phyloP scores from a whole-genome alignment of 495 filamentous ascomycete species.

The Aspergillus baeticus region DNA sequence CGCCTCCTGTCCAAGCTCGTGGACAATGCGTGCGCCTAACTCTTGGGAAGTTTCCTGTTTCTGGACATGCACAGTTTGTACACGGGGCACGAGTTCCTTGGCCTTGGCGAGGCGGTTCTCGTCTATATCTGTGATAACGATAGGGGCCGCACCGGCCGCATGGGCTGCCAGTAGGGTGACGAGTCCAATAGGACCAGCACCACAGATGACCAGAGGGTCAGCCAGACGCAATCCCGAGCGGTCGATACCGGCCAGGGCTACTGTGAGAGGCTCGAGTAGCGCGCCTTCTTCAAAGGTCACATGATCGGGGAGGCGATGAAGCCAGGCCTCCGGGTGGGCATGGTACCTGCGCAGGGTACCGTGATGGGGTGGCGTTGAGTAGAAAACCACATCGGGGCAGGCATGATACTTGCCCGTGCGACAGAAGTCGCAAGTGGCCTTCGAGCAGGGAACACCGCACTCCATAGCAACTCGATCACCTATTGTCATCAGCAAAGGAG shows the following conservation, averaged over 20 bases:
- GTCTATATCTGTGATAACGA: constrained; percentile 61
- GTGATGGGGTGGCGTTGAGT: constrained; percentile 51
- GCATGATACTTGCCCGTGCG: constrained; percentile 66
- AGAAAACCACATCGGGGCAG: constrained; percentile 65
- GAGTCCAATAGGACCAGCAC: constrained; percentile 69
- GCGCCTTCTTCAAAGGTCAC: constrained; percentile 64
- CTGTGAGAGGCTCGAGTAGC: constrained; percentile 66
- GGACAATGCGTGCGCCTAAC: constrained; percentile 32
- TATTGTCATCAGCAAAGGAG: constrained; percentile 12
- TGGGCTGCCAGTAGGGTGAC: constrained; percentile 52
- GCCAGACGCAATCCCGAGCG: constrained; percentile 46
- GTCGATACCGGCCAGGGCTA: constrained; percentile 63
- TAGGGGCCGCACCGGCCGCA: constrained; percentile 56
- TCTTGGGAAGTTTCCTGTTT: constrained; percentile 31
- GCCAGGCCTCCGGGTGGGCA: constrained; percentile 54
- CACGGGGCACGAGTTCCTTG: constrained; percentile 49
- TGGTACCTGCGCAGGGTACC: constrained; percentile 53
- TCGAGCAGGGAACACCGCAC: constrained; percentile 63
- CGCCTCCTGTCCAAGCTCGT: constrained; percentile 46
- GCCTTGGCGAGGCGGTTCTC: constrained; percentile 51
- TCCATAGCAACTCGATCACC: constrained; percentile 71
- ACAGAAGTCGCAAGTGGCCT: constrained; percentile 53
- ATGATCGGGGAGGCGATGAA: constrained; percentile 52
- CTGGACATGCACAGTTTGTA: constrained; percentile 44
- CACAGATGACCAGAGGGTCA: constrained; percentile 60